Evolutionary conservation across 192 early-diverging fungal species (phyloP).

Genomic region (Entomortierella lignicola): DNA sequence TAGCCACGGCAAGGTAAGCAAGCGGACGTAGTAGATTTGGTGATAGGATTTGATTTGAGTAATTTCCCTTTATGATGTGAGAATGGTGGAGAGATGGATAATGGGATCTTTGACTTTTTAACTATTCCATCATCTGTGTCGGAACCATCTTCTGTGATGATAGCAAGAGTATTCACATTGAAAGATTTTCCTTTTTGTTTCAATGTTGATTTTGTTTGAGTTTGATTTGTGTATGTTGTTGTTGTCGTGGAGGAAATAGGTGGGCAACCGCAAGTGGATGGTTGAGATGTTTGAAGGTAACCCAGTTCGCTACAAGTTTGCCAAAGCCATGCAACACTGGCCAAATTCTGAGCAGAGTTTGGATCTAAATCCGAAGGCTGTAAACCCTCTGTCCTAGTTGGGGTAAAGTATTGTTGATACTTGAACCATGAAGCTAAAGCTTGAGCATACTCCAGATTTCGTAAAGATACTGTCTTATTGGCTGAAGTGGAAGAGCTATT

Average conservation of each 20-base stretch:
- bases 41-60: not conserved
- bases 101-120: too few species aligned
- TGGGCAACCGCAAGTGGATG: constrained; percentile 43
- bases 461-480: not conserved
- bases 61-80: not conserved
- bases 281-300: constrained; percentile 62
- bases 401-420: constrained; percentile 40
- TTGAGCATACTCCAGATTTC: constrained; percentile 6
- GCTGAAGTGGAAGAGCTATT: not conserved
- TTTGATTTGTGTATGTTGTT: too few species aligned
- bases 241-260: constrained; percentile 48
- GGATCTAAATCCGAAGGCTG: constrained; percentile 51
- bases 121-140: not conserved
- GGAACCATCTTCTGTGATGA: not conserved
- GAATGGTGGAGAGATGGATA: not conserved
- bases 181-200: too few species aligned
- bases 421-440: constrained; percentile 34
- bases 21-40: not conserved
- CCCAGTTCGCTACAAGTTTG: constrained; percentile 80
- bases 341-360: constrained; percentile 34
- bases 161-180: not conserved
- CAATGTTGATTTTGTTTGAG: too few species aligned
- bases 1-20: constrained; percentile 18
- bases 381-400: constrained; percentile 35
- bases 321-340: constrained; percentile 63